Percentiles rank a stretch among this genome's conserved stretches.
phyloP scores from a whole-genome alignment of 805 yeast genomes.

The Saturnispora quitensis region DNA sequence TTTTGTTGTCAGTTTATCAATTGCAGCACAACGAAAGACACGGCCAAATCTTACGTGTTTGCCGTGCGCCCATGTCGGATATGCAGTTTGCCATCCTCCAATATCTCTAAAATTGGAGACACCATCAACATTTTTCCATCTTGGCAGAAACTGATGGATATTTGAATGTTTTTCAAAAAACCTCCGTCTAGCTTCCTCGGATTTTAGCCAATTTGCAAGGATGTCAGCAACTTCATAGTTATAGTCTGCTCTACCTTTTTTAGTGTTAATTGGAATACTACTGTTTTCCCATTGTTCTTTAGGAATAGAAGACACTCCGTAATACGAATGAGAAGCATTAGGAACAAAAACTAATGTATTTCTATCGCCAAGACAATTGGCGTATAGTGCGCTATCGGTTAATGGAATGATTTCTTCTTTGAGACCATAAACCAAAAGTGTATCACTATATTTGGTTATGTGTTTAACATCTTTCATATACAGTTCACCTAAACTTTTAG shows the following conservation, averaged over 20 bases:
- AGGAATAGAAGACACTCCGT: conserved; percentile 37
- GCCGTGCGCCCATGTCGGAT: conserved; percentile 17
- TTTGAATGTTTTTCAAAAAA: conserved; percentile 33
- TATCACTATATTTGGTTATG: conserved; percentile 33
- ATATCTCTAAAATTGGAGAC: conserved; percentile 67
- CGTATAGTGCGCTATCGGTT: conserved; percentile 50
- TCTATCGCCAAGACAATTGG: conserved; percentile 48
- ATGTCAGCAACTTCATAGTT: conserved; percentile 41
- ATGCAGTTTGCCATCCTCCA: conserved; percentile 59
- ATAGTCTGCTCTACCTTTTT: conserved; percentile 41
- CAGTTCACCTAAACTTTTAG: conserved; percentile 38
- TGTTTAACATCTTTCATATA: conserved; percentile 33
- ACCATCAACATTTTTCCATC: conserved; percentile 62
- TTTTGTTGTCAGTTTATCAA: conserved; percentile 38
- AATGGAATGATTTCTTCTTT: conserved; percentile 58
- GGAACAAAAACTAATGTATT: conserved; percentile 50
- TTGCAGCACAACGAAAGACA: conserved; percentile 56
- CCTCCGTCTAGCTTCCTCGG: conserved; percentile 38
- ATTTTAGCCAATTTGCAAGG: conserved; percentile 39
- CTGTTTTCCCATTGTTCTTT: conserved; percentile 22
- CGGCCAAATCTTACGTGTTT: conserved; percentile 43
- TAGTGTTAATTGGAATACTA: conserved; percentile 26
- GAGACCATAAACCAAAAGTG: conserved; percentile 63
- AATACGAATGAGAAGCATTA: conserved; percentile 76
- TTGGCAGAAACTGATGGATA: conserved; percentile 32